phyloP scores from a whole-genome alignment of 1,139 yeast genomes.

The Maudiozyma humilis region DNA sequence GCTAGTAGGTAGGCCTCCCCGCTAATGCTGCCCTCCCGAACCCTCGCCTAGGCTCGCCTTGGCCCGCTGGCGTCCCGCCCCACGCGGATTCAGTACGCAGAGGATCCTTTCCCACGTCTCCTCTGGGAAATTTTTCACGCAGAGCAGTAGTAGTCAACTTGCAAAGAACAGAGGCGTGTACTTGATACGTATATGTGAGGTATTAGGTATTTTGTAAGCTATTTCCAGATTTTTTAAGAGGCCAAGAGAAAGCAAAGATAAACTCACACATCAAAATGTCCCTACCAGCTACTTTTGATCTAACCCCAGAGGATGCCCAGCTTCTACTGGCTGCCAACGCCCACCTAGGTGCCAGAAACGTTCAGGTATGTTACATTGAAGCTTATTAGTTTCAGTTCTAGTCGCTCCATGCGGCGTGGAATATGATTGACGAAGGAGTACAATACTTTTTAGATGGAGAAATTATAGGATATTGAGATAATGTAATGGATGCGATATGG shows the following conservation, averaged over 20 bases:
- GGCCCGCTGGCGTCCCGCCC: too few species aligned
- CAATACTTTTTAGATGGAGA: too few species aligned
- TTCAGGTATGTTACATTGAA: conserved; percentile 66
- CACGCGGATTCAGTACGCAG: too few species aligned
- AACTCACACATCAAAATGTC: conserved; percentile 44
- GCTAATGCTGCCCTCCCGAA: too few species aligned
- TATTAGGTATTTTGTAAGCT: background rate
- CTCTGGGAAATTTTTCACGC: background rate
- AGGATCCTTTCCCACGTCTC: background rate
- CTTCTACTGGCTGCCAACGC: conserved; percentile 99
- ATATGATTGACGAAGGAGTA: too few species aligned
- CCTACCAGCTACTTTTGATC: conserved; percentile 80
- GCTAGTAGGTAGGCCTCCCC: too few species aligned
- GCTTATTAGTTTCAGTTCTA: background rate
- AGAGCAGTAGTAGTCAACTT: background rate
- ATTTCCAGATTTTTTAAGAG: background rate
- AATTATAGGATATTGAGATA: too few species aligned
- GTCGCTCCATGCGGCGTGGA: too few species aligned
- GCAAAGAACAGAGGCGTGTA: background rate
- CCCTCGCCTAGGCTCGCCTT: background rate
- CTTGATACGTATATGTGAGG: background rate
- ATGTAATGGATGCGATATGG: too few species aligned
- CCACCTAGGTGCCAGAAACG: conserved; percentile 99
- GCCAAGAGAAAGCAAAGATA: conserved; percentile 8
- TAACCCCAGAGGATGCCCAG: conserved; percentile 98